Evolutionary conservation across 129 eudicot genomes (phyloP).

Genomic region (Ambrosia trifida): DNA sequence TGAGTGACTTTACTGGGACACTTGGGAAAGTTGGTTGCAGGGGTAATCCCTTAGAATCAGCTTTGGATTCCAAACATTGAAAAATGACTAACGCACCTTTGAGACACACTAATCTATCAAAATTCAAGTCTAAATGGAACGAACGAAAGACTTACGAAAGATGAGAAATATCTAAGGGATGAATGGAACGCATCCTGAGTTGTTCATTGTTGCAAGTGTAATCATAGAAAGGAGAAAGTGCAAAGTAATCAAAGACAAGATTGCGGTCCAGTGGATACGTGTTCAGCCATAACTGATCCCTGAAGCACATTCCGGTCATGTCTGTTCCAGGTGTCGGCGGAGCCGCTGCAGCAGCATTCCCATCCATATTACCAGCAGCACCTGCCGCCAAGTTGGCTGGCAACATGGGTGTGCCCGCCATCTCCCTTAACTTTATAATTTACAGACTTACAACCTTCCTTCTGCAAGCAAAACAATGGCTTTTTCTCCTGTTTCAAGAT

Average conservation of each 20-base stretch:
- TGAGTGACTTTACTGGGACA: too few species aligned
- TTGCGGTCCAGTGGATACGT: constrained; percentile 83
- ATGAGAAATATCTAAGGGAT: constrained; percentile 80
- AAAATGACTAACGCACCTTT: neutral
- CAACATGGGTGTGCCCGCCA: constrained; percentile 77
- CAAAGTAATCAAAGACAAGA: constrained; percentile 87
- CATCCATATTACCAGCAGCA: constrained; percentile 47
- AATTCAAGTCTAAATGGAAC: neutral
- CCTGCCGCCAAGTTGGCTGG: constrained; percentile 48
- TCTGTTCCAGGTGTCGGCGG: constrained; percentile 84
- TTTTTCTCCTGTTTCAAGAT: neutral
- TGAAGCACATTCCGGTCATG: constrained; percentile 89
- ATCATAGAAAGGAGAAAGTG: constrained; percentile 89
- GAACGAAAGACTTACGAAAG: constrained; percentile 55
- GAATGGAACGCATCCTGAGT: constrained; percentile 73
- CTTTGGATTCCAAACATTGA: neutral
- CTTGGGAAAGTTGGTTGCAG: too few species aligned
- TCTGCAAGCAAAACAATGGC: constrained; percentile 4
- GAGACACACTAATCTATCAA: neutral
- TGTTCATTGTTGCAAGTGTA: constrained; percentile 82
- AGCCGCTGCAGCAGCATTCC: constrained; percentile 41
- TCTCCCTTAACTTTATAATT: constrained; percentile 9
- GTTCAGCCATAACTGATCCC: constrained; percentile 87
- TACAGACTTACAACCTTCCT: neutral
- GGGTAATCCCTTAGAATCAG: too few species aligned